Evolutionary conservation across 108 stramenopile species (phyloP), one percentile per base, ranked within the genome.

Genomic region (Cyclotella baltica): DNA sequence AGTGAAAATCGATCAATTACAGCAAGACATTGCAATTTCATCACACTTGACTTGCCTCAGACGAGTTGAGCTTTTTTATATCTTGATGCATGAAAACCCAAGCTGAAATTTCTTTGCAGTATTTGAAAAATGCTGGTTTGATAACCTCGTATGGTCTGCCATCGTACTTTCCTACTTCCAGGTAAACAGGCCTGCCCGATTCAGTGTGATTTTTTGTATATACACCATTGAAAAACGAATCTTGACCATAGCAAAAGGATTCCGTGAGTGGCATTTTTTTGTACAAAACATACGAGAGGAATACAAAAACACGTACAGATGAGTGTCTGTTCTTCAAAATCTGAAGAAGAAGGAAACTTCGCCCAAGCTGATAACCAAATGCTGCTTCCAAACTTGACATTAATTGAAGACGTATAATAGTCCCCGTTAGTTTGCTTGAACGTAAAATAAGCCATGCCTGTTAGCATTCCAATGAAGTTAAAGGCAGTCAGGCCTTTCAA

Each of bases 41-140:
- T 48, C 19, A 48, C 18, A 2, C 18, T 4, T 6, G 13, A n/a
- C 2, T 4, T 29, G 37, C 69, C 69, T 40, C 30, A 23, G 43
- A 38, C 23, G 64, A 66, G 22, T 28, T 55, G 35, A 62, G 63
- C 20, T 74, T 74, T 1, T 46, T 29, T 19, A 75, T 75, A 30
- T 75, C 4, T 22, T 48, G 28, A 28, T 75, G 74, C 31, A 23
- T 75, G 5, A 75, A 75, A 1, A 66, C 74, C 74, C 74, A 75
- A 10, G 64, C 64, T 4, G 34, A 2, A 31, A 43, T 29, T 10
- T 25, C 28, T 23, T 36, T 22, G 23, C 74, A 75, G 34, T 75
- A 75, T 31, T 66, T 55, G 6, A 75, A 37, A 30, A 66, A 0
- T 22, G 74, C 74, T n/a, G 40, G 29, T 11, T 66, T 27, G 16